Percentiles rank a stretch among this genome's conserved stretches.
Conservation (phyloP, 2,329 filamentous ascomycete genomes). For the Fusarium austroafricanum region DNA sequence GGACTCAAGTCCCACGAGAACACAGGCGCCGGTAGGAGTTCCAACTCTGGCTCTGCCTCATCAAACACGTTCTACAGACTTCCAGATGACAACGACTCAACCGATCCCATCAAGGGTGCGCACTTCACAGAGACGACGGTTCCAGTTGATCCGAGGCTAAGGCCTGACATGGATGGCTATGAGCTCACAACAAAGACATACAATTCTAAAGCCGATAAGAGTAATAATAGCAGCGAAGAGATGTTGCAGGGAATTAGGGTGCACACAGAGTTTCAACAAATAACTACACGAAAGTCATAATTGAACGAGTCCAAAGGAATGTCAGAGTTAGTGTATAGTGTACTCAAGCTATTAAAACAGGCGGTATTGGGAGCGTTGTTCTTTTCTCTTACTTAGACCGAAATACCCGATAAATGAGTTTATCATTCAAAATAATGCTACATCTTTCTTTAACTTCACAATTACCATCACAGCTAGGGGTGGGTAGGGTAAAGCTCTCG, state of each 20-base stretch:
- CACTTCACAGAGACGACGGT: not conserved
- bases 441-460: not conserved
- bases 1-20: constrained; percentile 27
- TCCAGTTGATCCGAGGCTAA: constrained; percentile 30
- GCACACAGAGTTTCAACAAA: constrained; percentile 51
- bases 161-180: constrained; percentile 50
- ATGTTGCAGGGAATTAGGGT: constrained; percentile 55
- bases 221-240: constrained; percentile 51
- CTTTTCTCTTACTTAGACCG: not conserved
- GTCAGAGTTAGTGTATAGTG: not conserved
- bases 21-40: not conserved
- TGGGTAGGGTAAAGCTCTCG: not conserved
- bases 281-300: constrained; percentile 26
- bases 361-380: not conserved
- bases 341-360: not conserved
- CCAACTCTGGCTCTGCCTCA: constrained; percentile 27
- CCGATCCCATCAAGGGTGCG: constrained; percentile 35
- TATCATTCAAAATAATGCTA: not conserved
- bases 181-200: constrained; percentile 49
- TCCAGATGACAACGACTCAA: constrained; percentile 48
- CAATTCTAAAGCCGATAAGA: constrained; percentile 42
- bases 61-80: constrained; percentile 49
- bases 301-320: not conserved
- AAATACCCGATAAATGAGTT: constrained; percentile 11
- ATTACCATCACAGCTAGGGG: not conserved